Evolutionary conservation across 2,329 filamentous ascomycete genomes (phyloP).

Genomic region (Madurella mycetomatis): DNA sequence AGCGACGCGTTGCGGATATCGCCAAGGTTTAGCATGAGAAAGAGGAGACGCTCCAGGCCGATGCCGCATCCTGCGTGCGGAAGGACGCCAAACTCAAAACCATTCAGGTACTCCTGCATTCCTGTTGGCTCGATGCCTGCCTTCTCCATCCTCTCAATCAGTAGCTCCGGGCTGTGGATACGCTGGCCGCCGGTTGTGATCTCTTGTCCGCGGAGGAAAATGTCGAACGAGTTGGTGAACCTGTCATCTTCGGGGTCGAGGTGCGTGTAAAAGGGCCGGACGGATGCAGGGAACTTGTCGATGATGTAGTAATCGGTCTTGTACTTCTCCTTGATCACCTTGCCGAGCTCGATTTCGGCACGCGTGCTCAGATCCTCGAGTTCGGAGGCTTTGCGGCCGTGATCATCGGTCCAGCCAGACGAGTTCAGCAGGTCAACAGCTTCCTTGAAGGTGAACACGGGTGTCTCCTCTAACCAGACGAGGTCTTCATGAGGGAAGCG

Average conservation of each 20-base stretch:
- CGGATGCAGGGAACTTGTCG: slow-evolving; percentile 83
- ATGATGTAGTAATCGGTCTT: slow-evolving; percentile 89
- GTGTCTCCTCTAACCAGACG: slow-evolving; percentile 81
- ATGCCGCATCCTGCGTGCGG: slow-evolving; percentile 89
- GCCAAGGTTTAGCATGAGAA: slow-evolving; percentile 78
- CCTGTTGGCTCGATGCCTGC: slow-evolving; percentile 71
- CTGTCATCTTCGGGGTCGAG: slow-evolving; percentile 67
- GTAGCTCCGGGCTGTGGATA: slow-evolving; percentile 73
- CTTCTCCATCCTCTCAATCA: slow-evolving; percentile 73
- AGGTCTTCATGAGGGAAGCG: slow-evolving; percentile 85
- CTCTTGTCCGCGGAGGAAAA: slow-evolving; percentile 89
- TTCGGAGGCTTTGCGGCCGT: slow-evolving; percentile 65
- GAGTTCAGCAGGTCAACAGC: slow-evolving; percentile 76
- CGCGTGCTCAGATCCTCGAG: slow-evolving; percentile 79
- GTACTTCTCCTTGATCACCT: slow-evolving; percentile 81
- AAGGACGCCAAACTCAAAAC: slow-evolving; percentile 82
- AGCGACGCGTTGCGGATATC: slow-evolving; percentile 86
- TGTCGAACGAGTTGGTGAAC: slow-evolving; percentile 89
- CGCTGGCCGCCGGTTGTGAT: slow-evolving; percentile 90
- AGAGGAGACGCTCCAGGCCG: slow-evolving; percentile 81
- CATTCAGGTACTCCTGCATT: slow-evolving; percentile 87
- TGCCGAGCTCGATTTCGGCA: slow-evolving; percentile 80
- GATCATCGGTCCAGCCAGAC: slow-evolving; percentile 70
- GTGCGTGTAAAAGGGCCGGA: slow-evolving; percentile 89
- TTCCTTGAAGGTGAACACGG: slow-evolving; percentile 73